These are phyloP conservation scores for Fusarium fujikuroi DNA, from an alignment of 2,329 filamentous ascomycete species.

Conservation along the genomic window DNA sequence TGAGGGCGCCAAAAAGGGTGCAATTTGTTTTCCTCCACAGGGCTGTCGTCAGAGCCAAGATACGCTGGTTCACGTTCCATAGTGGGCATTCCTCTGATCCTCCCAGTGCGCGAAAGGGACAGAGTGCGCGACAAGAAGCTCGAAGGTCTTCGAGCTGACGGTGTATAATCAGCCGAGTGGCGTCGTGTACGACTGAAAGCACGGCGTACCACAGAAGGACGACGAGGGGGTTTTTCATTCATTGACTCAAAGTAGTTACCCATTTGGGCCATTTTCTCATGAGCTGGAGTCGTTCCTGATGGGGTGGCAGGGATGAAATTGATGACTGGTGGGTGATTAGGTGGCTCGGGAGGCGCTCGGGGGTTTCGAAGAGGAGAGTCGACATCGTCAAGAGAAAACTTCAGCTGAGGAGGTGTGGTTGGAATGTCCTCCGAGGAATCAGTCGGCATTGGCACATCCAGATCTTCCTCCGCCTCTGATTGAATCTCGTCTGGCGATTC, in stretches of 20 bases:
- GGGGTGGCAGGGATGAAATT: slow-evolving; percentile 73
- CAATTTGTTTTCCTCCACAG: slow-evolving; percentile 63
- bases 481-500: slow-evolving; percentile 54
- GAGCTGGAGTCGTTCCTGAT: slow-evolving; percentile 65
- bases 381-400: slow-evolving; percentile 62
- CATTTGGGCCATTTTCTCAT: slow-evolving; percentile 62
- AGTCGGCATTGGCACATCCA: slow-evolving; percentile 47
- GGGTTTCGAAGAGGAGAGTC: slow-evolving; percentile 73
- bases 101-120: slow-evolving; percentile 60
- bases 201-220: slow-evolving; percentile 63
- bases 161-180: slow-evolving; percentile 55
- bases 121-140: slow-evolving; percentile 62
- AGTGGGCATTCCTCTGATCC: slow-evolving; percentile 44
- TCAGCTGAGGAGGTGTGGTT: slow-evolving; percentile 63
- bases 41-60: slow-evolving; percentile 57
- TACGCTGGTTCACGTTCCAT: slow-evolving; percentile 49
- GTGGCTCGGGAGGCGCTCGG: slow-evolving; percentile 66
- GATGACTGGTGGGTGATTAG: slow-evolving; percentile 55
- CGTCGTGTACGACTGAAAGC: slow-evolving; percentile 63
- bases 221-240: slow-evolving; percentile 57
- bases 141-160: slow-evolving; percentile 52
- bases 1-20: slow-evolving; percentile 72
- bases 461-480: slow-evolving; percentile 33
- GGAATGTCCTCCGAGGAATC: slow-evolving; percentile 54
- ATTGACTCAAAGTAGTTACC: slow-evolving; percentile 65